Base-by-base conservation (phyloP, 257 asterid genomes). In the Dorcoceras hygrometricum region DNA sequence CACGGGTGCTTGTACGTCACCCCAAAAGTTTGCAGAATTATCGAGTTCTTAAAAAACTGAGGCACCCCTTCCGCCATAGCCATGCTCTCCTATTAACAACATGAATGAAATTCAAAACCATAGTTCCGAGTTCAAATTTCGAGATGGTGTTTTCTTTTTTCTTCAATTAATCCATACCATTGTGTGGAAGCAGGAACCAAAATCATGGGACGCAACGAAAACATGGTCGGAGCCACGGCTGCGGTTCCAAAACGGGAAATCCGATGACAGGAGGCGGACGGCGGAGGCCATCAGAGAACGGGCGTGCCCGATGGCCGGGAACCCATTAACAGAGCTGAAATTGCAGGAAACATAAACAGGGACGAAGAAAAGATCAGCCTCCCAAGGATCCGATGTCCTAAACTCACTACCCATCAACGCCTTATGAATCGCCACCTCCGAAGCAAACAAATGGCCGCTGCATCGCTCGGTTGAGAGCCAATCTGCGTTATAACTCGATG, bases 221-320 rank as follows among this genome's bases (percentile, higher is more conserved):
- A 87, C 71, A 36, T 87, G 92, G 66, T 87, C 99, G 23, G 95
- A 71, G 3, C 99, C 99, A 7, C 25, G 81, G 62, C 89, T 88
- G 0, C 93, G 95, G 76, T 94, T 94, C 99, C 99, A 94, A 26
- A 82, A 90, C 12, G 91, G 92, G 18, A 81, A 73, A 28, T 83
- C 78, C 0, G 76, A 59, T 0, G 97, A 88, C 6, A 94, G 48
- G 2, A 71, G 78, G 1, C 66, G 14, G 1, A 94, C 65, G 4
- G 96, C 96, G 1, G 87, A 50, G 2, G 85, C 75, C 59, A 90
- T 71, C 0, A 94, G 85, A 5, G 77, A 59, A 1, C 96, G 86
- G 14, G 97, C 99, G 69, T 94, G 97, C 3, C 97, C 96, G 25
- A 93, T 82, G 19, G 90, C 96, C 2, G 99, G 97, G 61, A 90